Base-by-base conservation (phyloP, 2,329 filamentous ascomycete genomes). In the Geosmithia putterillii region DNA sequence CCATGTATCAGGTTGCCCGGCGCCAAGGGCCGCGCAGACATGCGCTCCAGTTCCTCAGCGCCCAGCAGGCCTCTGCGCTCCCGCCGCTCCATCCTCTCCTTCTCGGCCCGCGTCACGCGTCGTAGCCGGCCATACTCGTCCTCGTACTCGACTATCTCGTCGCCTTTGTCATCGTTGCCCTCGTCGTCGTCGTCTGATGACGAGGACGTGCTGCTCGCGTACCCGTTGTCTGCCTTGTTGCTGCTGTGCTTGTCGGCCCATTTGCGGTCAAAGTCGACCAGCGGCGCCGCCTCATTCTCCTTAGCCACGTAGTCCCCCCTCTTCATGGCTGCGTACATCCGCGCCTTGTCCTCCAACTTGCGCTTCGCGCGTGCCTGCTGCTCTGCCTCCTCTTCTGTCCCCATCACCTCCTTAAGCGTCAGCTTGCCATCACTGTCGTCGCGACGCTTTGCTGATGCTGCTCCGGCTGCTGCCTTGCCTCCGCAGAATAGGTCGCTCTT, bases 201-300 rank as follows among this genome's bases (percentile, higher is more conserved):
- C 28, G 28, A 6, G 6, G 28, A 32, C 18, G 21, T 17, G 21
- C 56, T 61, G 37, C 55, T 55, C 7, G 49, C 56, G n/a, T 64
- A 80, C 48, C 85, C 78, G 51, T 86, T 79, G n/a, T 59, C 57
- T 20, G n/a, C n/a, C n/a, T n/a, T n/a, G n/a, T n/a, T n/a, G n/a
- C 59, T 54, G 47, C 57, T 82, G 44, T 79, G 68, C 20, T 68
- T 66, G 56, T 94, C 86, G 0, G 83, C 87, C 89, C 92, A 96
- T 65, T 96, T 98, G 47, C 83, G 74, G 62, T 96, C 92, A 61
- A 98, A 98, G 64, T 98, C 90, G 3, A 98, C 83, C 21, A 94
- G 74, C 20, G 76, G 73, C 51, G 80, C 76, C 37, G 76, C 67
- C 52, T 76, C 68, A 56, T 81, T 75, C 50, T 84, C 75, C 44